Percentiles rank a stretch among this genome's conserved stretches.
Evolutionary conservation across 192 early-diverging fungal species (phyloP).

Genomic region (Backusella luteola): DNA sequence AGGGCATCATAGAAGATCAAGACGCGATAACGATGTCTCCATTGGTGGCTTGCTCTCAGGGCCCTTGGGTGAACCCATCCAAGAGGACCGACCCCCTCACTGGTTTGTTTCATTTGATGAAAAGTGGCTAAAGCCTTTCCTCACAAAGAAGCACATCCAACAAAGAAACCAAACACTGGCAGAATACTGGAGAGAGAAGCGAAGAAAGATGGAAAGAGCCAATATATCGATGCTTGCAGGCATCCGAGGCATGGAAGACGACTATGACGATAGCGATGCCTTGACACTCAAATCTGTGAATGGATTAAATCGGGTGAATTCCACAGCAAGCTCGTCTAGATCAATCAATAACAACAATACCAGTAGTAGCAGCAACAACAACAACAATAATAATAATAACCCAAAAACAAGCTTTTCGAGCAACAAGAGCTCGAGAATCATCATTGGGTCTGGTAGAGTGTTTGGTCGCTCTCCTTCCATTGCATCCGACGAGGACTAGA

Average conservation of each 20-base stretch:
- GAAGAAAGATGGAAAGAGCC: slow-evolving; percentile 33
- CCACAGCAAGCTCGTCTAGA: neutral
- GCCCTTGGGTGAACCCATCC: slow-evolving; percentile 34
- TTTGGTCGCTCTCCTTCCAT: slow-evolving; percentile 31
- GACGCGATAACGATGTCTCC: slow-evolving; percentile 22
- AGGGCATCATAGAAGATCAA: neutral
- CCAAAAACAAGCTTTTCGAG: neutral
- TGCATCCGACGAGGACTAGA: slow-evolving; percentile 1
- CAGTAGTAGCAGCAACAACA: neutral
- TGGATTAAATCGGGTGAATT: neutral
- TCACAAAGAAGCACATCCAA: slow-evolving; percentile 48
- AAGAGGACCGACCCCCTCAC: slow-evolving; percentile 54
- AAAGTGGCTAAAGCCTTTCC: slow-evolving; percentile 77
- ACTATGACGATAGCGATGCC: slow-evolving; percentile 11
- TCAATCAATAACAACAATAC: neutral
- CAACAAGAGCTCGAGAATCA: neutral
- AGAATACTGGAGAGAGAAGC: slow-evolving; percentile 35
- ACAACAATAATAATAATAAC: neutral
- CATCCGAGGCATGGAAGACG: neutral
- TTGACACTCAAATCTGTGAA: slow-evolving; percentile 24
- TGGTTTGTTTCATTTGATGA: slow-evolving; percentile 88
- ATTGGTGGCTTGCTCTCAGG: slow-evolving; percentile 38
- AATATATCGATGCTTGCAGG: slow-evolving; percentile 29
- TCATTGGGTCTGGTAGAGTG: slow-evolving; percentile 33
- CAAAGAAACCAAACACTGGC: slow-evolving; percentile 31